phyloP scores from a whole-genome alignment of 345 rosid genomes.

The Eucalyptus lansdowneana region DNA sequence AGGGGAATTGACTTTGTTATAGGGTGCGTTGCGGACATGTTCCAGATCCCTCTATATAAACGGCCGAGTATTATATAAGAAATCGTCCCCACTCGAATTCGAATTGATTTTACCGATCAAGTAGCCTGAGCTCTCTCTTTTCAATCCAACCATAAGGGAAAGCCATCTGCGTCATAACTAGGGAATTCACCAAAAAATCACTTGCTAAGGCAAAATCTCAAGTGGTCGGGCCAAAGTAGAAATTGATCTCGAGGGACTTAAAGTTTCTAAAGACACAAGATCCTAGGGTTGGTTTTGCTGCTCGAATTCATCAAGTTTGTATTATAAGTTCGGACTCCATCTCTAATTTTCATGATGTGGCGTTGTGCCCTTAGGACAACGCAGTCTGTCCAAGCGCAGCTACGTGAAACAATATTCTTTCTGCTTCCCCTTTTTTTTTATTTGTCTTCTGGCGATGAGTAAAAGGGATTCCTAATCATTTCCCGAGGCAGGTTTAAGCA shows the following conservation, averaged over 20 bases:
- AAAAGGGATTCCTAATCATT: background rate
- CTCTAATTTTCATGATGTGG: background rate
- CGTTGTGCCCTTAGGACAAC: background rate
- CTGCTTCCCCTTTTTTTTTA: too few species aligned
- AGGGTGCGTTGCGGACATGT: background rate
- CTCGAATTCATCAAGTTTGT: background rate
- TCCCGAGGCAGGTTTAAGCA: background rate
- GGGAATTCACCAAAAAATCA: background rate
- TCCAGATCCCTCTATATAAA: background rate
- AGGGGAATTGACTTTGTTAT: background rate
- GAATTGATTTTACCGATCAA: background rate
- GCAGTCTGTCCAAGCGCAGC: background rate
- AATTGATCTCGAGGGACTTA: background rate
- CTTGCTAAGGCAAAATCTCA: background rate
- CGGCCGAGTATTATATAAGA: background rate
- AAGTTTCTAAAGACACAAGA: background rate
- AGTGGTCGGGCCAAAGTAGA: background rate
- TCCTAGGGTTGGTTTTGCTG: background rate
- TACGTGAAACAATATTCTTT: background rate
- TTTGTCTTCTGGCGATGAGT: background rate
- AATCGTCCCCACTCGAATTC: background rate
- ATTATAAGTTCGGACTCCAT: background rate
- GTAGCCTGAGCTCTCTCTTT: background rate
- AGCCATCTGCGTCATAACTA: background rate
- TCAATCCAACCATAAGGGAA: background rate